Percentiles rank a stretch among this genome's conserved stretches.
Conservation (phyloP, 306 rosid genomes). For the Heteromeles arbutifolia region DNA sequence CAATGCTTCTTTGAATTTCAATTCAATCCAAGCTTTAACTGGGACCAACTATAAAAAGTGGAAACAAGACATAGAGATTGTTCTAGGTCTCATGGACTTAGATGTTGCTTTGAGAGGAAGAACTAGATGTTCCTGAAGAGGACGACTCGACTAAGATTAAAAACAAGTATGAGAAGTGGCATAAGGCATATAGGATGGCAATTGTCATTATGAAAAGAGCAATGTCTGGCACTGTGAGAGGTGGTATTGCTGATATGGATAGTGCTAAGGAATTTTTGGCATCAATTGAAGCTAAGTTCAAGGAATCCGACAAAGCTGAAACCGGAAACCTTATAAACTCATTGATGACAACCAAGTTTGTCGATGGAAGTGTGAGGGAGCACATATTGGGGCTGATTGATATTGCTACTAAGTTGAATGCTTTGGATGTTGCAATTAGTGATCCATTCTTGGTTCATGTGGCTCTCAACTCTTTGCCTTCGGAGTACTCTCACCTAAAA, state of each 20-base stretch:
- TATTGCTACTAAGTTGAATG: not conserved
- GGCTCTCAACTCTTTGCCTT: not conserved
- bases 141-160: too few relatives aligned
- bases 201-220: not conserved
- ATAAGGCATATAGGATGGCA: not conserved
- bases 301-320: not conserved
- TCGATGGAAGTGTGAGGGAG: not conserved
- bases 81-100: too few relatives aligned
- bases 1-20: too few relatives aligned
- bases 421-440: not conserved
- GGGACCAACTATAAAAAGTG: too few relatives aligned
- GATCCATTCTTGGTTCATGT: not conserved
- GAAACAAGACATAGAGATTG: too few relatives aligned
- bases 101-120: too few relatives aligned
- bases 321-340: not conserved
- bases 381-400: not conserved
- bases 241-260: not conserved
- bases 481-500: too few relatives aligned
- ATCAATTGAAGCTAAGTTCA: not conserved
- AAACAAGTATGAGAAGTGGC: not conserved
- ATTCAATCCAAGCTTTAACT: too few relatives aligned
- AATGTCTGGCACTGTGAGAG: not conserved
- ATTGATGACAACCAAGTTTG: not conserved
- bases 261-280: not conserved
- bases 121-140: too few relatives aligned